Evolutionary conservation across 2,329 filamentous ascomycete genomes (phyloP).

Genomic region (Cercospora sp.): DNA sequence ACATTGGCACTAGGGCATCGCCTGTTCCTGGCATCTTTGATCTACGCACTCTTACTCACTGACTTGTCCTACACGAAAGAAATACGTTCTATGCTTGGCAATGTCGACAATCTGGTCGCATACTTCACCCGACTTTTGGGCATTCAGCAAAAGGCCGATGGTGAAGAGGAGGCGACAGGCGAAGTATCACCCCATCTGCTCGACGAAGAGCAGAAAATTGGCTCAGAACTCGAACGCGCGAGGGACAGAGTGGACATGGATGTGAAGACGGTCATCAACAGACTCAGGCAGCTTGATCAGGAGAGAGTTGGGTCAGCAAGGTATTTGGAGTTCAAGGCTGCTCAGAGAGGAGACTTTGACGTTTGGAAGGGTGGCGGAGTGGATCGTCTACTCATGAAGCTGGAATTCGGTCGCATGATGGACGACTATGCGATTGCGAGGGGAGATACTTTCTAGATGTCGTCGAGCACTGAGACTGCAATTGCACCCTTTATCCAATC

Average conservation of each 20-base stretch:
- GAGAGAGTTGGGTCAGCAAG: conserved; percentile 42
- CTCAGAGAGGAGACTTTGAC: conserved; percentile 54
- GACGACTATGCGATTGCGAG: conserved; percentile 11
- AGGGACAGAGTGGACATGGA: conserved; percentile 65
- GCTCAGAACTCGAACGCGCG: conserved; percentile 63
- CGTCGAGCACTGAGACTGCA: background rate
- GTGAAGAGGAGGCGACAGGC: conserved; percentile 79
- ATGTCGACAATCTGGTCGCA: conserved; percentile 79
- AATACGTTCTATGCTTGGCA: conserved; percentile 66
- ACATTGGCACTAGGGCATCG: conserved; percentile 77
- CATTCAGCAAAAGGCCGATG: conserved; percentile 75
- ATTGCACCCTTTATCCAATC: background rate
- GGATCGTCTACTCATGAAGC: conserved; percentile 85
- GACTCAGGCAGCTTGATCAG: conserved; percentile 61
- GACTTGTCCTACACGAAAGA: conserved; percentile 63
- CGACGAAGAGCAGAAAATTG: conserved; percentile 70
- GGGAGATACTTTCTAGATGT: background rate
- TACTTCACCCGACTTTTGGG: conserved; percentile 72
- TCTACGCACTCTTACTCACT: conserved; percentile 66
- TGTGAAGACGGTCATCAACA: conserved; percentile 61
- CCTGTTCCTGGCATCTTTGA: conserved; percentile 69
- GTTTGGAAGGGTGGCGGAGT: conserved; percentile 71
- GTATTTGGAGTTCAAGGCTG: conserved; percentile 28
- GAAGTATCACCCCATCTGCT: conserved; percentile 59
- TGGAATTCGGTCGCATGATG: conserved; percentile 60